phyloP scores from a whole-genome alignment of 495 filamentous ascomycete genomes.

The Neurospora tetrasperma region DNA sequence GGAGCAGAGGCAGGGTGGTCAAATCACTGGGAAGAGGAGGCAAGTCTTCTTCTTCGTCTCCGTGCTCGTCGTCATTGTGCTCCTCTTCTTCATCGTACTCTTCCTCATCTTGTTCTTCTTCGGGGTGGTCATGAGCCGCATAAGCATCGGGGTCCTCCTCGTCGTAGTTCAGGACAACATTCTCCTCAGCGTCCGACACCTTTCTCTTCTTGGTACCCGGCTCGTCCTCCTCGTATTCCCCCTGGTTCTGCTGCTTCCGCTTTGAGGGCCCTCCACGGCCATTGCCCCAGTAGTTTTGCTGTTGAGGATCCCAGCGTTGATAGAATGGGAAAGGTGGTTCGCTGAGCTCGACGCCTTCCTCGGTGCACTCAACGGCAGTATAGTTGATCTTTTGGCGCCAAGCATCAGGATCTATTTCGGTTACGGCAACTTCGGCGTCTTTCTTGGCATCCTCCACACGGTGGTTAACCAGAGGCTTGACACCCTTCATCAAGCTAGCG shows the following conservation, averaged over 20 bases:
- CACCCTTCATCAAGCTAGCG: constrained; percentile 41
- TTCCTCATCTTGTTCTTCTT: constrained; percentile 19
- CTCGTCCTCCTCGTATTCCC: constrained; percentile 23
- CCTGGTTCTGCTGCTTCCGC: constrained; percentile 30
- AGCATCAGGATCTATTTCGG: constrained; percentile 30
- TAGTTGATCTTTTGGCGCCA: constrained; percentile 69
- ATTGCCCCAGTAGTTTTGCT: constrained; percentile 34
- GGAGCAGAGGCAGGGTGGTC: constrained; percentile 42
- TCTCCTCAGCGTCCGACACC: constrained; percentile 22
- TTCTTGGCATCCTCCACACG: constrained; percentile 7
- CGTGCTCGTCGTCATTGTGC: constrained; percentile 17
- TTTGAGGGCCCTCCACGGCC: constrained; percentile 29
- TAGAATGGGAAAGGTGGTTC: constrained; percentile 83
- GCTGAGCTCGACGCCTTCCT: constrained; percentile 61
- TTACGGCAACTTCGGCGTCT: background rate
- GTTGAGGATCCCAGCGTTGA: constrained; percentile 77
- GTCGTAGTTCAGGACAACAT: constrained; percentile 42
- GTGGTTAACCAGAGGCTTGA: constrained; percentile 18
- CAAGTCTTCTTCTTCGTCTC: constrained; percentile 45
- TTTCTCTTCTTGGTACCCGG: constrained; percentile 40
- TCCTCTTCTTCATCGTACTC: constrained; percentile 30
- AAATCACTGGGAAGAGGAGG: constrained; percentile 57
- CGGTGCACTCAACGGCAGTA: constrained; percentile 71
- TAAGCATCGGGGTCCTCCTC: constrained; percentile 27
- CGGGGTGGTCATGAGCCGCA: constrained; percentile 21